These are phyloP conservation scores for Termitomyces sp. DNA, from an alignment of 768 basidiomycete genomes.

Conservation along the genomic window DNA sequence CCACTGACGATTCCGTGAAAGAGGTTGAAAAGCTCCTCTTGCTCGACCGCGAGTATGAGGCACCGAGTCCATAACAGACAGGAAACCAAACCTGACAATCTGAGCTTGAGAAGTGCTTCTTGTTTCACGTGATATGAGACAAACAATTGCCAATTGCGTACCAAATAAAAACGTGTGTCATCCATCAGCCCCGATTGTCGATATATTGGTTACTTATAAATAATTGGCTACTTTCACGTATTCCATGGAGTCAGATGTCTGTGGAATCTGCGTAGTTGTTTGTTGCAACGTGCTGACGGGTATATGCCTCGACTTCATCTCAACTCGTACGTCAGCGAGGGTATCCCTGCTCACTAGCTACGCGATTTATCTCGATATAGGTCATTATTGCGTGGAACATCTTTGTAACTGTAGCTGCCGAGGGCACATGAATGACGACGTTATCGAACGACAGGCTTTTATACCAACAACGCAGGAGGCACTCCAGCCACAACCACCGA, in stretches of 20 bases:
- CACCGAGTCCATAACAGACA: slow-evolving; percentile 15
- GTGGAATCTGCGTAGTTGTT: slow-evolving; percentile 21
- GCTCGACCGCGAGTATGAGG: slow-evolving; percentile 13
- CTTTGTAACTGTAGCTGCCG: slow-evolving; percentile 20
- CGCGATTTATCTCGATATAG: slow-evolving; percentile 13
- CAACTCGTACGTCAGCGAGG: slow-evolving; percentile 24
- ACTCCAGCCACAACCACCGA: slow-evolving; percentile 20
- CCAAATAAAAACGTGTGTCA: not conserved
- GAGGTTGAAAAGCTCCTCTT: slow-evolving; percentile 21
- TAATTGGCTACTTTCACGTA: not conserved
- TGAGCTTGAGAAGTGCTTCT: too few relatives aligned
- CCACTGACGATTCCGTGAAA: slow-evolving; percentile 59
- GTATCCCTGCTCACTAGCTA: not conserved
- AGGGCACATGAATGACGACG: slow-evolving; percentile 6
- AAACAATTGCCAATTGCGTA: not conserved
- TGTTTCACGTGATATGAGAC: slow-evolving; percentile 5
- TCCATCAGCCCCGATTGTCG: not conserved
- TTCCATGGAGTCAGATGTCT: slow-evolving; percentile 22
- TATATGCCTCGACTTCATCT: slow-evolving; percentile 31
- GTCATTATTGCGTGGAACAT: slow-evolving; percentile 29
- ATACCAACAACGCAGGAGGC: slow-evolving; percentile 19
- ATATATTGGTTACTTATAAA: too few relatives aligned
- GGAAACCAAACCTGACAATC: not conserved
- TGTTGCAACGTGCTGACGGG: slow-evolving; percentile 32
- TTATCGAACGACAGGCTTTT: slow-evolving; percentile 22